These are phyloP conservation scores for Diaporthe citri DNA, from an alignment of 2,329 filamentous ascomycete species.

Conservation along the genomic window DNA sequence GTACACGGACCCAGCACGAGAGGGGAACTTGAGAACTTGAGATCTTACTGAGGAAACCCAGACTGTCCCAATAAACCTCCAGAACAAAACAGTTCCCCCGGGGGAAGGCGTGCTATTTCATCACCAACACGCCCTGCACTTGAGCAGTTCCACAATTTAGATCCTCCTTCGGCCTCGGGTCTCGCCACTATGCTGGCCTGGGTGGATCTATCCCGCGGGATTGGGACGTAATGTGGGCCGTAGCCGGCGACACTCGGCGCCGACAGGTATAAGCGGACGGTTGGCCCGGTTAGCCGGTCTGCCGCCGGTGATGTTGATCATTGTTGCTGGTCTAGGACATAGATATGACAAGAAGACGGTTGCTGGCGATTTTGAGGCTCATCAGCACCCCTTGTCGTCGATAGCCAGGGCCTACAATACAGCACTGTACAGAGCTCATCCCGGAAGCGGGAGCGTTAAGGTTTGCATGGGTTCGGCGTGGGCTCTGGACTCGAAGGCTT, in stretches of 20 bases:
- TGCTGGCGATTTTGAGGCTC: background rate
- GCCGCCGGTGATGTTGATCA: background rate
- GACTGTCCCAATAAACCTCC: background rate
- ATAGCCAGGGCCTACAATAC: background rate
- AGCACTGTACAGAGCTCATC: background rate
- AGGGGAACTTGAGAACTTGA: no score
- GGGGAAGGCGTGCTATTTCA: slow-evolving; percentile 31
- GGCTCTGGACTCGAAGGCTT: background rate
- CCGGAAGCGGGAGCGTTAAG: background rate
- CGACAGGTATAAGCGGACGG: background rate
- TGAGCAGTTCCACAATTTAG: slow-evolving; percentile 24
- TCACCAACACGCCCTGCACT: background rate
- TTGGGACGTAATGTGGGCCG: slow-evolving; percentile 13
- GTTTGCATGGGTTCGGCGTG: background rate
- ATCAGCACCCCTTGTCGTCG: background rate
- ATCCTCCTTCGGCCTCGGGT: slow-evolving; percentile 26
- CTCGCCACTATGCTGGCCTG: slow-evolving; percentile 30
- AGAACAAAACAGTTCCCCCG: background rate
- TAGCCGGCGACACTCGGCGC: slow-evolving; percentile 15
- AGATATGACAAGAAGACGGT: background rate
- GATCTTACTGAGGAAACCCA: background rate
- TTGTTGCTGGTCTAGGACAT: background rate
- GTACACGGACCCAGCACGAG: slow-evolving; percentile 1
- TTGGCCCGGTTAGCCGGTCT: no score
- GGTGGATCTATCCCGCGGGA: slow-evolving; percentile 23